phyloP scores from a whole-genome alignment of 176 grass and related monocot genomes.

The Oryza meyeriana region DNA sequence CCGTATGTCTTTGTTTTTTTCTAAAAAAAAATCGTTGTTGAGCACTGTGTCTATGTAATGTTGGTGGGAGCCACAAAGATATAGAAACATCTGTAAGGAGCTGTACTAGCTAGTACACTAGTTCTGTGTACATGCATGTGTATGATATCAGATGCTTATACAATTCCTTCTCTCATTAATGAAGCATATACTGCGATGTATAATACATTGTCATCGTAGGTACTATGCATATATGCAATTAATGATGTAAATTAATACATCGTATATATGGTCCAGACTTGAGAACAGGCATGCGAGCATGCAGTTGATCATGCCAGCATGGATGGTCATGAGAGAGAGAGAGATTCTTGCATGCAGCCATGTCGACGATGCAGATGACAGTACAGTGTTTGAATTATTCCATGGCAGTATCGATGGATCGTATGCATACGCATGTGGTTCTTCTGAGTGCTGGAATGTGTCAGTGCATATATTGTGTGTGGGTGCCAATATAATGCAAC shows the following conservation, averaged over 20 bases:
- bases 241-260: neutral
- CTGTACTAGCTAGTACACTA: neutral
- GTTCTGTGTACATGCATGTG: neutral
- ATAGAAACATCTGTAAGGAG: neutral
- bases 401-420: neutral
- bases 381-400: slow-evolving; percentile 26
- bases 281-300: neutral
- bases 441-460: slow-evolving; percentile 19
- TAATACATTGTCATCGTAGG: neutral
- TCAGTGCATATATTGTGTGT: slow-evolving; percentile 38
- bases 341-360: neutral
- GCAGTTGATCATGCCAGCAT: neutral
- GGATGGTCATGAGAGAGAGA: neutral
- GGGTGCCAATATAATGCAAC: slow-evolving; percentile 3
- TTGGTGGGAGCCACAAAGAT: neutral
- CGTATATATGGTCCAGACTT: neutral
- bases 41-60: neutral
- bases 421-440: slow-evolving; percentile 10
- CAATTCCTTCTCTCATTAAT: neutral
- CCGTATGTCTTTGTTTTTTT: neutral
- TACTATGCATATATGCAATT: neutral
- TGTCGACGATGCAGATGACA: slow-evolving; percentile 3
- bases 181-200: neutral
- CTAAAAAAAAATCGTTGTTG: neutral
- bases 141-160: neutral